Evolutionary conservation across 495 filamentous ascomycete genomes (phyloP).

Genomic region (Gamarada debralockiae): DNA sequence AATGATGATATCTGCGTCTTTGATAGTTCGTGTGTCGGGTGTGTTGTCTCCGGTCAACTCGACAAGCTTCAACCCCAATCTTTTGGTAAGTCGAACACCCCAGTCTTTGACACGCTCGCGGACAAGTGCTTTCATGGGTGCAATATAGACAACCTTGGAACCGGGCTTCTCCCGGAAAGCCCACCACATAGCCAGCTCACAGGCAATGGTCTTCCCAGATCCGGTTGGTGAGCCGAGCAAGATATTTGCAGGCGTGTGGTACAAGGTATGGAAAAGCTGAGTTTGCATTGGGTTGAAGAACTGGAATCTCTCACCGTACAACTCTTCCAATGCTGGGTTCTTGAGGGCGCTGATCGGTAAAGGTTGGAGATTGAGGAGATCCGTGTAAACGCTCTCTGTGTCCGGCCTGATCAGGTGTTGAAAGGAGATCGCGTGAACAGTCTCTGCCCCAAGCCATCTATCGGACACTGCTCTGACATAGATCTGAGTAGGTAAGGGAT

Average conservation of each 20-base stretch:
- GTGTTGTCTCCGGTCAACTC: constrained; percentile 99
- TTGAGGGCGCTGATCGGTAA: constrained; percentile 85
- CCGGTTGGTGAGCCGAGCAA: constrained; percentile 96
- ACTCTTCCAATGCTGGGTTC: constrained; percentile 78
- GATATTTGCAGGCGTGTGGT: constrained; percentile 87
- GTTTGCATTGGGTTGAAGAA: constrained; percentile 99
- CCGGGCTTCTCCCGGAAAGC: constrained; percentile 93
- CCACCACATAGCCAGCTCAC: constrained; percentile 99
- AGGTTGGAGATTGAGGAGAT: constrained; percentile 87
- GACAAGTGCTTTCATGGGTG: constrained; percentile 98
- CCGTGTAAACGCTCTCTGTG: constrained; percentile 95
- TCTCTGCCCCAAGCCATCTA: constrained; percentile 96
- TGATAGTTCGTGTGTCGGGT: constrained; percentile 89
- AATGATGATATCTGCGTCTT: constrained; percentile 95
- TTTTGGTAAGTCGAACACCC: constrained; percentile 74
- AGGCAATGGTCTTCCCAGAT: constrained; percentile 94
- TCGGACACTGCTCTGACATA: constrained; percentile 94
- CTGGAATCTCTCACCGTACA: constrained; percentile 84
- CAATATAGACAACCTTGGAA: constrained; percentile 98
- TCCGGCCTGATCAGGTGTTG: constrained; percentile 97
- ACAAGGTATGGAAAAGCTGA: constrained; percentile 93
- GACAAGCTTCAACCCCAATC: constrained; percentile 87
- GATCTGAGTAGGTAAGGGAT: constrained; percentile 90
- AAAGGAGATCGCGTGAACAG: constrained; percentile 90
- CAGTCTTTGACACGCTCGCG: constrained; percentile 96